A percentile compares a stretch with the other conserved stretches of the same genome.
phyloP scores from a whole-genome alignment of 352 stramenopile genomes.

The Elongisporangium prolatum region DNA sequence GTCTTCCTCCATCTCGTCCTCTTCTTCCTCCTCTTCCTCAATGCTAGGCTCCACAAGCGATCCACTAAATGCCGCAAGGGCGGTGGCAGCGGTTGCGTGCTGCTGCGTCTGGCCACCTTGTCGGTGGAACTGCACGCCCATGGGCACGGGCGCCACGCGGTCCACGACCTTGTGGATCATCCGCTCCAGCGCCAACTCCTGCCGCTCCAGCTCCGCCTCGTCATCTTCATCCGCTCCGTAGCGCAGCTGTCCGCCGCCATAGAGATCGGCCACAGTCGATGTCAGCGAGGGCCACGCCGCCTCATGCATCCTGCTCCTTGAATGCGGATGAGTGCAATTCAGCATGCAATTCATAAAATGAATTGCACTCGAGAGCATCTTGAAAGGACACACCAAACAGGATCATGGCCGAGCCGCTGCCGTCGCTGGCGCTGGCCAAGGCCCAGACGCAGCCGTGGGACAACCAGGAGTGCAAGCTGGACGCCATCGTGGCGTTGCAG shows the following conservation, averaged over 20 bases:
- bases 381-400: neutral
- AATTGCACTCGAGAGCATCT: neutral
- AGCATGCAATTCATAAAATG: neutral
- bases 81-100: neutral
- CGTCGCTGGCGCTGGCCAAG: neutral
- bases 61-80: neutral
- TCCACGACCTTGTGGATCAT: constrained; percentile 50
- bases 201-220: constrained; percentile 45
- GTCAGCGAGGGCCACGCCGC: constrained; percentile 31
- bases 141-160: constrained; percentile 37
- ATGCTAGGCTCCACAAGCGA: constrained; percentile 3
- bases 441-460: neutral
- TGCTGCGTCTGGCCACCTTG: constrained; percentile 1
- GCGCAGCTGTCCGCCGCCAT: constrained; percentile 34
- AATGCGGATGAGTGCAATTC: neutral
- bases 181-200: constrained; percentile 48
- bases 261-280: constrained; percentile 50
- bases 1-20: constrained; percentile 33
- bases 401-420: neutral
- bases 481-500: constrained; percentile 51
- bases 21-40: constrained; percentile 28
- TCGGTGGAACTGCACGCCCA: constrained; percentile 58
- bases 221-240: constrained; percentile 33
- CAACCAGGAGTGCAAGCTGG: constrained; percentile 45
- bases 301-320: neutral